A percentile compares a stretch with the other conserved stretches of the same genome.
Conservation (phyloP, 2,329 filamentous ascomycete species). For the Calonectria multiphialidica region DNA sequence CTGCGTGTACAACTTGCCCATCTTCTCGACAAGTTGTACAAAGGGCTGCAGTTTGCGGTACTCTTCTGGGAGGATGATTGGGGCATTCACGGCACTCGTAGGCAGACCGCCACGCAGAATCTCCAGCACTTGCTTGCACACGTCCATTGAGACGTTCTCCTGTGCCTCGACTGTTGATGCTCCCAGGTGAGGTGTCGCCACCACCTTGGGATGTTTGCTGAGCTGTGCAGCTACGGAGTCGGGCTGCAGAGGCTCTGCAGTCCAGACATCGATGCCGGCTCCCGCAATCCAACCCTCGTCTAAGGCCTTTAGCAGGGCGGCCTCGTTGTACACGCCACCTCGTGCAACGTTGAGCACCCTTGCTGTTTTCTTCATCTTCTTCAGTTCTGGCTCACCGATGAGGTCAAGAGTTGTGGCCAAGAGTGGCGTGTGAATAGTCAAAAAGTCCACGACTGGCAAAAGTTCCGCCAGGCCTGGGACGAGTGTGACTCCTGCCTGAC, state of each 20-base stretch:
- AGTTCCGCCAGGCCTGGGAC: slow-evolving; percentile 69
- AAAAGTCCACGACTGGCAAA: slow-evolving; percentile 77
- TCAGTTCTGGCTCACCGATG: slow-evolving; percentile 75
- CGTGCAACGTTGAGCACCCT: slow-evolving; percentile 84
- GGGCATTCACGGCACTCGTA: slow-evolving; percentile 83
- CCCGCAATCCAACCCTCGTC: slow-evolving; percentile 79
- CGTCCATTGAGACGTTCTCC: slow-evolving; percentile 86
- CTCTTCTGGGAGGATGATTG: slow-evolving; percentile 84
- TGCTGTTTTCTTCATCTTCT: slow-evolving; percentile 79
- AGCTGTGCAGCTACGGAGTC: slow-evolving; percentile 71
- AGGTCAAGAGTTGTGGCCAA: slow-evolving; percentile 82
- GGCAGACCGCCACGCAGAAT: slow-evolving; percentile 81
- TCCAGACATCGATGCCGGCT: slow-evolving; percentile 85
- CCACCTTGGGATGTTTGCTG: slow-evolving; percentile 77
- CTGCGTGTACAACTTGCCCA: slow-evolving; percentile 84
- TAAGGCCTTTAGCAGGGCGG: slow-evolving; percentile 76
- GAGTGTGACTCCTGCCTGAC: slow-evolving; percentile 74
- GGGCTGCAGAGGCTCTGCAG: slow-evolving; percentile 73
- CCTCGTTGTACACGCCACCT: slow-evolving; percentile 85
- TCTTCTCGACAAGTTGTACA: slow-evolving; percentile 81
- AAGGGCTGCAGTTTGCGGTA: slow-evolving; percentile 83
- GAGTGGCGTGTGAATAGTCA: slow-evolving; percentile 86
- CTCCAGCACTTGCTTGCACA: slow-evolving; percentile 82
- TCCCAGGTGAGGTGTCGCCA: slow-evolving; percentile 84
- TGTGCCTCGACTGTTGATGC: slow-evolving; percentile 86